Conservation (phyloP, 1,139 yeast species). For the Taphrina confusa region DNA sequence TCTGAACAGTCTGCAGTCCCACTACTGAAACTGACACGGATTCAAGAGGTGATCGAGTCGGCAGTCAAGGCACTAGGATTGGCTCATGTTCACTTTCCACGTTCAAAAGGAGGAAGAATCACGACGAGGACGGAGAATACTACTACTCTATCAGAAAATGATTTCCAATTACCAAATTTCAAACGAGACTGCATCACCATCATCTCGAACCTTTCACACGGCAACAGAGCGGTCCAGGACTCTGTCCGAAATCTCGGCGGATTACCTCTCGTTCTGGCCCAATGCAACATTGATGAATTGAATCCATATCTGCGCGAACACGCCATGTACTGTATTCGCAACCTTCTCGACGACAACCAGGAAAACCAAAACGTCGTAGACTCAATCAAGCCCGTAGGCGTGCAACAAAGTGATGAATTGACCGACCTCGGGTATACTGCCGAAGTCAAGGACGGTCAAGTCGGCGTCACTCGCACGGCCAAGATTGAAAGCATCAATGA, state of each 20-base stretch:
- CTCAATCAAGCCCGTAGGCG: slow-evolving; percentile 30
- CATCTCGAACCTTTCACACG: slow-evolving; percentile 15
- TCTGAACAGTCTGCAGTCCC: background rate
- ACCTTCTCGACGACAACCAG: slow-evolving; percentile 61
- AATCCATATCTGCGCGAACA: slow-evolving; percentile 88
- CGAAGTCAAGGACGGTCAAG: slow-evolving; percentile 24
- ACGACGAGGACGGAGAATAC: background rate
- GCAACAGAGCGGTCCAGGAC: slow-evolving; percentile 54
- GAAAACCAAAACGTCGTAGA: slow-evolving; percentile 77
- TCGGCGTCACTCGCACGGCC: background rate
- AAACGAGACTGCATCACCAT: slow-evolving; percentile 28
- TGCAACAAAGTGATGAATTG: slow-evolving; percentile 11
- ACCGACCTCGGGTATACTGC: slow-evolving; percentile 13
- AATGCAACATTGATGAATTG: slow-evolving; percentile 80
- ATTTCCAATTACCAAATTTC: background rate
- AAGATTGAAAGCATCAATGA: slow-evolving; percentile 25
- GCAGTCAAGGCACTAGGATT: slow-evolving; percentile 13
- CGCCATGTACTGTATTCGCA: slow-evolving; percentile 73
- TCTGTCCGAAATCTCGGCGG: slow-evolving; percentile 66
- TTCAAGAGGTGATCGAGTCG: slow-evolving; percentile 4
- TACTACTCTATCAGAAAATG: too few species aligned
- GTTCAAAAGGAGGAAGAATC: slow-evolving; percentile 6
- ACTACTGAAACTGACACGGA: background rate
- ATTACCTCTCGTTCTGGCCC: slow-evolving; percentile 68
- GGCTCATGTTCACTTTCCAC: slow-evolving; percentile 21